Base-by-base conservation (phyloP, 202 grass and related monocot genomes). In the Hordeum pubiflorum region DNA sequence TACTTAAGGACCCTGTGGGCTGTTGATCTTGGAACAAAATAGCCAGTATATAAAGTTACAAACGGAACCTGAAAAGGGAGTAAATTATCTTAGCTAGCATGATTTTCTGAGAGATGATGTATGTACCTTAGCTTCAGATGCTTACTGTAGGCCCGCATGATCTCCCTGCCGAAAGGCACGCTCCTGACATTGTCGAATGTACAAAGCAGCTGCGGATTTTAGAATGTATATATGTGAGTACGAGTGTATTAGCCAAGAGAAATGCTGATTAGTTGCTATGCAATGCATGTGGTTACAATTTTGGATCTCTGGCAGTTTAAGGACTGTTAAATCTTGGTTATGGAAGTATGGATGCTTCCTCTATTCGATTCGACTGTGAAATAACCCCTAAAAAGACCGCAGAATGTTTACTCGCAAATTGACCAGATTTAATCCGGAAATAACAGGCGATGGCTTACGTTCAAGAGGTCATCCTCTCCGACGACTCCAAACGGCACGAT, bases 401-500 rank as follows among this genome's bases (percentile, higher is more conserved):
- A 43, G 40, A 43, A 43, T 1, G 40, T 55, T 48, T 17, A 48
- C 4, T 15, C 0, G 44, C 44, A 48, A 48, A 48, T 48, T 48
- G 44, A 2, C 24, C 1, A 0, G 44, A 6, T 2, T 6, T 48
- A 6, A 15, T 48, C 44, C 13, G 4, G 39, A 40, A 40, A 40
- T 10, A 40, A 11, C 10, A 40, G 39, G 44, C 14, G 1, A 48
- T 48, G 44, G 66, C 37, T 78, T 88, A 90, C 85, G 32, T 93
- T 59, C 26, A 75, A 12, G 29, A 93, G 52, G 68, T 93, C 90
- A 60, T 93, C 90, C 75, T 90, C 91, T 79, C 91, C 91, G 21
- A 93, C 91, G 26, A 86, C 79, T 62, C 88, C 91, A 46, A 93
- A 93, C 12, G 91, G 85, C 60, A 90, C 88, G 46, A 90, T 93